Conservation (phyloP, 1,284 basidiomycete genomes). For the Schizophyllum commune region DNA sequence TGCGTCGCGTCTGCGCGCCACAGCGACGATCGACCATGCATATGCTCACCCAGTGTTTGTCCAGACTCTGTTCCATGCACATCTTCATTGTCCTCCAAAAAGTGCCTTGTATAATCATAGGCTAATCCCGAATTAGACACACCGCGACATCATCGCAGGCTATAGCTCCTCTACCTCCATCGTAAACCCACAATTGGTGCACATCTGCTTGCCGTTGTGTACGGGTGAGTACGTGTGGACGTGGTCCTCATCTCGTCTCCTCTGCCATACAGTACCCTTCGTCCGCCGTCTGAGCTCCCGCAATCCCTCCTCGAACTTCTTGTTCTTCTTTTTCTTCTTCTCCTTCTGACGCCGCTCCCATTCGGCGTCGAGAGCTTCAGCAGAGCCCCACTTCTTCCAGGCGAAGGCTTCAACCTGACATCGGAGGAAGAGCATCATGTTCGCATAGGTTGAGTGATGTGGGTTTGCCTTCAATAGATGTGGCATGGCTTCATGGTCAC, state of each 20-base stretch:
- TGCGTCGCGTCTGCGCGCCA: background rate
- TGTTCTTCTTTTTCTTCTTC: constrained; percentile 88
- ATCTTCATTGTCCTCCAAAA: too few species aligned
- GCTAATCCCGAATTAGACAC: too few species aligned
- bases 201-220: constrained; percentile 62
- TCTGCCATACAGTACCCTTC: constrained; percentile 85
- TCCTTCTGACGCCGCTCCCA: constrained; percentile 74
- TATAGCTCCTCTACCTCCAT: constrained; percentile 75
- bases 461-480: constrained; percentile 96
- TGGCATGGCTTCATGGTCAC: constrained; percentile 87
- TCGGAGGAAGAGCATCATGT: constrained; percentile 99
- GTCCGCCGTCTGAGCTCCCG: constrained; percentile 79
- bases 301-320: constrained; percentile 86
- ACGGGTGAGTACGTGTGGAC: constrained; percentile 71
- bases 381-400: constrained; percentile 96
- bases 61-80: too few species aligned
- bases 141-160: too few species aligned
- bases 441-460: constrained; percentile 92
- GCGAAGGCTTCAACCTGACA: constrained; percentile 95
- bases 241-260: constrained; percentile 81
- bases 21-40: background rate
- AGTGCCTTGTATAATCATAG: too few species aligned
- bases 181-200: constrained; percentile 81
- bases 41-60: too few species aligned
- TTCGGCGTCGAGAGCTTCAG: constrained; percentile 86